Evolutionary conservation across 1,284 basidiomycete species (phyloP).

Genomic region (Ceratorhiza oryzae-sativae): DNA sequence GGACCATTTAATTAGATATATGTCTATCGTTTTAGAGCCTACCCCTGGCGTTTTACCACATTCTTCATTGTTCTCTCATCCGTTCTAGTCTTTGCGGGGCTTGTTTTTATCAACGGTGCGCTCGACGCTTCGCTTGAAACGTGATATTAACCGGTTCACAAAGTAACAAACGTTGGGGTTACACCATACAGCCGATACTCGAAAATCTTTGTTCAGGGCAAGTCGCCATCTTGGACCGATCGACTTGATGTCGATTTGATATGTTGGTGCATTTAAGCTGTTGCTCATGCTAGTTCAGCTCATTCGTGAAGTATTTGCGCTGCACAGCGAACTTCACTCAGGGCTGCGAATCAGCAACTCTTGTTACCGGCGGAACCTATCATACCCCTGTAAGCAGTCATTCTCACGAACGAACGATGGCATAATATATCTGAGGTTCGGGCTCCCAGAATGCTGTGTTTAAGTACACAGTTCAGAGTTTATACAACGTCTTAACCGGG

Average conservation of each 20-base stretch:
- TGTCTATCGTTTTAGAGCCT: not conserved
- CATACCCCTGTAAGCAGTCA: not conserved
- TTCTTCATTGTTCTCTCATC: not conserved
- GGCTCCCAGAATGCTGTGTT: not conserved
- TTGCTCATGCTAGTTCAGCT: too few relatives aligned
- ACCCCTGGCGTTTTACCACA: not conserved
- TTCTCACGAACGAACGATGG: not conserved
- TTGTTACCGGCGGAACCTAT: not conserved
- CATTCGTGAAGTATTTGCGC: not conserved
- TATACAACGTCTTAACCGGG: not conserved
- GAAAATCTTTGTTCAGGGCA: not conserved
- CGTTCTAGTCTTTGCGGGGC: not conserved
- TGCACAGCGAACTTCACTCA: not conserved
- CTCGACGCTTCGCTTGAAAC: too few relatives aligned
- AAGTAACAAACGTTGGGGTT: not conserved
- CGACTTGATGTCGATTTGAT: not conserved
- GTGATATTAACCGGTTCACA: too few relatives aligned
- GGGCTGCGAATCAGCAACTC: not conserved
- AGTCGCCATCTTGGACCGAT: not conserved
- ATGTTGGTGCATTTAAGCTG: not conserved
- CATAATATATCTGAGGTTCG: not conserved
- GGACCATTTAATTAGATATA: too few relatives aligned
- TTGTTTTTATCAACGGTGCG: not conserved
- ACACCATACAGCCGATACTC: conserved; percentile 5
- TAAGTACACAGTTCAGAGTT: not conserved